phyloP scores from a whole-genome alignment of 345 rosid species.

The Pistacia integerrima region DNA sequence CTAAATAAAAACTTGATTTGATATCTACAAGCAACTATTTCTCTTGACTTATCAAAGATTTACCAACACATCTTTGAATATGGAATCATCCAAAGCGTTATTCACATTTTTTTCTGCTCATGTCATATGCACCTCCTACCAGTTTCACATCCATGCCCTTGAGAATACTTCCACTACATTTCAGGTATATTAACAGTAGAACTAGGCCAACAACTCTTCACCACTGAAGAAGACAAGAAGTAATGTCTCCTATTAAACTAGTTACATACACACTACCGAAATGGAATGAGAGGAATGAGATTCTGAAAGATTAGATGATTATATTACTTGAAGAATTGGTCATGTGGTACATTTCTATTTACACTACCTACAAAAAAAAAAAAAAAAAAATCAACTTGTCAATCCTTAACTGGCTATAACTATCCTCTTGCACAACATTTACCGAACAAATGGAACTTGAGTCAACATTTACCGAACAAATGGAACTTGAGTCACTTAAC shows the following conservation, averaged over 20 bases:
- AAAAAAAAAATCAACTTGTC: not conserved
- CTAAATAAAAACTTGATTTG: too few relatives aligned
- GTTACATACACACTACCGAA: not conserved
- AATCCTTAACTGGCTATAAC: not conserved
- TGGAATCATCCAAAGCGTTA: too few relatives aligned
- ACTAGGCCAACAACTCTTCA: not conserved
- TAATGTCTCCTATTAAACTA: too few relatives aligned
- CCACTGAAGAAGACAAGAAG: not conserved
- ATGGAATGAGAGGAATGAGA: not conserved
- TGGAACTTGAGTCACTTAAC: not conserved
- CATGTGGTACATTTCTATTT: not conserved
- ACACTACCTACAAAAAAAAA: not conserved
- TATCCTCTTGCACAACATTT: conserved; percentile 11
- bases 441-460: not conserved
- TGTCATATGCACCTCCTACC: too few relatives aligned
- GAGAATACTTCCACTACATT: too few relatives aligned
- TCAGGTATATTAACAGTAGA: not conserved
- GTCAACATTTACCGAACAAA: not conserved
- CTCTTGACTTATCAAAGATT: too few relatives aligned
- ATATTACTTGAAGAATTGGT: conserved; percentile 8
- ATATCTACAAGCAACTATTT: too few relatives aligned
- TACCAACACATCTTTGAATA: too few relatives aligned
- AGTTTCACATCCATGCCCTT: too few relatives aligned
- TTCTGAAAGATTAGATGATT: conserved; percentile 1
- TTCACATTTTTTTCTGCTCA: too few relatives aligned